phyloP scores from a whole-genome alignment of 768 basidiomycete genomes.

The Boletales sp. region DNA sequence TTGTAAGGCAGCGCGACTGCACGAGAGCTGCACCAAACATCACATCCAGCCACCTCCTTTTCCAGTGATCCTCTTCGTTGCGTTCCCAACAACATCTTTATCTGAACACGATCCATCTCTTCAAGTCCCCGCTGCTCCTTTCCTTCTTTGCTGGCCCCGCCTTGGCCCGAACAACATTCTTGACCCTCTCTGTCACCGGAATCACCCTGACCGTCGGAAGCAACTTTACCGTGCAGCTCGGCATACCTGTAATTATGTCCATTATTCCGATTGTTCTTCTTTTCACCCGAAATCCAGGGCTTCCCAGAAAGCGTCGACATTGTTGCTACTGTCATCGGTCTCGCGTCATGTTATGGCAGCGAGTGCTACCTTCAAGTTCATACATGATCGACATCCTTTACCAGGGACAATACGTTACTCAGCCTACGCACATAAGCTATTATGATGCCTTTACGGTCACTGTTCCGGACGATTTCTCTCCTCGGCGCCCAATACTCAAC shows the following conservation, averaged over 20 bases:
- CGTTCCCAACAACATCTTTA: background rate
- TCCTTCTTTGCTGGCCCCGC: constrained; percentile 8
- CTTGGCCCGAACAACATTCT: constrained; percentile 4
- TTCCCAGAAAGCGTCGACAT: constrained; percentile 23
- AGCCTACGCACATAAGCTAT: too few species aligned
- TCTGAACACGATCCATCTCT: background rate
- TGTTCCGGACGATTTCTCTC: too few species aligned
- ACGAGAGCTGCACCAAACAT: too few species aligned
- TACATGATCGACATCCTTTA: too few species aligned
- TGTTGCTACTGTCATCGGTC: constrained; percentile 11
- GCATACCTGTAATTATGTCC: constrained; percentile 4
- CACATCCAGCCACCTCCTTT: background rate
- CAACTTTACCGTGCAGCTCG: constrained; percentile 7
- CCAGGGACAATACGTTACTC: too few species aligned
- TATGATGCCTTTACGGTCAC: too few species aligned
- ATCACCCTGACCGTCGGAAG: constrained; percentile 1
- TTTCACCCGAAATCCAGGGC: constrained; percentile 3
- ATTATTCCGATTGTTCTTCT: background rate
- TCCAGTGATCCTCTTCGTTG: too few species aligned
- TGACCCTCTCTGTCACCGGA: constrained; percentile 1
- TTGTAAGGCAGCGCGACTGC: too few species aligned
- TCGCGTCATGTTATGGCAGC: too few species aligned
- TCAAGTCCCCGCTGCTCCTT: constrained; percentile 15
- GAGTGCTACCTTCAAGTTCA: too few species aligned
- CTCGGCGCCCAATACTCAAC: too few species aligned